Evolutionary conservation across 73 alveolate genomes (phyloP).

Genomic region (Effrenium voratum): DNA sequence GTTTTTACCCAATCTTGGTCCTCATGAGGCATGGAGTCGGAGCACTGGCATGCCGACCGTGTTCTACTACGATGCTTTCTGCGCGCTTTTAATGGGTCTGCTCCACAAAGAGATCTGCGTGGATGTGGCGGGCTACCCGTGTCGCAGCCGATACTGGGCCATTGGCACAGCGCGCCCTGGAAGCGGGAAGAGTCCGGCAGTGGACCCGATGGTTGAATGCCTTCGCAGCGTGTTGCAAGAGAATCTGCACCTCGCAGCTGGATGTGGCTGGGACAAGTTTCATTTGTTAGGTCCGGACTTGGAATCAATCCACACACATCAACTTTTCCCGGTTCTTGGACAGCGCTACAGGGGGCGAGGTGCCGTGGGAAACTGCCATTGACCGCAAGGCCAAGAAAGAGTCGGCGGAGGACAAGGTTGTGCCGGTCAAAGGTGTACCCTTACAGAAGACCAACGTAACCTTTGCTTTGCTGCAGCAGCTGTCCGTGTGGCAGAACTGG

Average conservation of each 20-base stretch:
- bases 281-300: neutral
- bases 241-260: neutral
- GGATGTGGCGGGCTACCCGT: slow-evolving; percentile 31
- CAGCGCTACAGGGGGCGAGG: slow-evolving; percentile 20
- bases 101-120: slow-evolving; percentile 19
- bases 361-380: slow-evolving; percentile 6
- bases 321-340: neutral
- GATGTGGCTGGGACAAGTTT: neutral
- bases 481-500: slow-evolving; percentile 7
- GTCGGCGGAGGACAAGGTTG: neutral
- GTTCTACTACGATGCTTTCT: neutral
- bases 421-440: neutral
- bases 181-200: slow-evolving; percentile 48
- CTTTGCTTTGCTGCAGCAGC: neutral
- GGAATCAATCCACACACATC: slow-evolving; percentile 61
- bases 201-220: slow-evolving; percentile 18
- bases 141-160: slow-evolving; percentile 46
- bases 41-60: slow-evolving; percentile 38
- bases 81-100: neutral
- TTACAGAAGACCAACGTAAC: neutral
- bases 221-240: neutral
- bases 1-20: neutral
- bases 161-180: slow-evolving; percentile 60
- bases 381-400: neutral
- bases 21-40: slow-evolving; percentile 29